A percentile compares a stretch with the other conserved stretches of the same genome.
Evolutionary conservation across 139 green algal genomes (phyloP).

Genomic region (Asterochloris erici): DNA sequence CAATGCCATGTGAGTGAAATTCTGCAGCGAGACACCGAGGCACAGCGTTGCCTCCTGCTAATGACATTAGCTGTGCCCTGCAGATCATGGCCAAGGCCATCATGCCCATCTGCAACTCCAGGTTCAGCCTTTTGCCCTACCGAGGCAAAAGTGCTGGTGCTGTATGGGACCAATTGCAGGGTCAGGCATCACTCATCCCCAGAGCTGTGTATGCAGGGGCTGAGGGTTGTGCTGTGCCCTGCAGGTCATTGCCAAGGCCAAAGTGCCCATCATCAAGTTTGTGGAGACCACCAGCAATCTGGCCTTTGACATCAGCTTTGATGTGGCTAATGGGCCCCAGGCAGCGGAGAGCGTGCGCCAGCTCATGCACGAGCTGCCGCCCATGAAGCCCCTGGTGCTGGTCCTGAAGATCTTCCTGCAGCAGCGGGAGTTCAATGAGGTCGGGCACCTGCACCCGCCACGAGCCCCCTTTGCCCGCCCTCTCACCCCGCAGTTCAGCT

Average conservation of each 20-base stretch:
- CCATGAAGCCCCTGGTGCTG: constrained; percentile 78
- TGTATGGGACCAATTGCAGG: too few species aligned
- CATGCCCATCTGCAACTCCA: too few species aligned
- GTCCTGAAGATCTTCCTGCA: constrained; percentile 91
- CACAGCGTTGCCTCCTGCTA: too few species aligned
- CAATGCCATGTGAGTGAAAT: too few species aligned
- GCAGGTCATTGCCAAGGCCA: constrained; percentile 85
- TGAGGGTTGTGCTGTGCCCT: background rate
- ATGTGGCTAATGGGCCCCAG: constrained; percentile 77
- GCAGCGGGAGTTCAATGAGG: constrained; percentile 93
- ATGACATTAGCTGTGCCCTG: too few species aligned
- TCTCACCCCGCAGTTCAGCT: background rate
- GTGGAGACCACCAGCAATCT: constrained; percentile 62
- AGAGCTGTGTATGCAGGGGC: too few species aligned
- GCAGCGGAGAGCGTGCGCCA: constrained; percentile 49
- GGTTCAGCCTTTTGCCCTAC: too few species aligned
- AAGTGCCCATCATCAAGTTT: constrained; percentile 97
- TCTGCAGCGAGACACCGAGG: too few species aligned
- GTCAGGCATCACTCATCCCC: too few species aligned
- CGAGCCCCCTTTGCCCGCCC: too few species aligned
- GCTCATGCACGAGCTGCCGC: constrained; percentile 65
- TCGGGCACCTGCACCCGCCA: background rate
- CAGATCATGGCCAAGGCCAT: too few species aligned
- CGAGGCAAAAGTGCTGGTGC: too few species aligned
- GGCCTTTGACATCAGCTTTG: constrained; percentile 92